These are phyloP conservation scores for Diophrys sp. DNA, from an alignment of 73 alveolate genomes.

Conservation along the genomic window DNA sequence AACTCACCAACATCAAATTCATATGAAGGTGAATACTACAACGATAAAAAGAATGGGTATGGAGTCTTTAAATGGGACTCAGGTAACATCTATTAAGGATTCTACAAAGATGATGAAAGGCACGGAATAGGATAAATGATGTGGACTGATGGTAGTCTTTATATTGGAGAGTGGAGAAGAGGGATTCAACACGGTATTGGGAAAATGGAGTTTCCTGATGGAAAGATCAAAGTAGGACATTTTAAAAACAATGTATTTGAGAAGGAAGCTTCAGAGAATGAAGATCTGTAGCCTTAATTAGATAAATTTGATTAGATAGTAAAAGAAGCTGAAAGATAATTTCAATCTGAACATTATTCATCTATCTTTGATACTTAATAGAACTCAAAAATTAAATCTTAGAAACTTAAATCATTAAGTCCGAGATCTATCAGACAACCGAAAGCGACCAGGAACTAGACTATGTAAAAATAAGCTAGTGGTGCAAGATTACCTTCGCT, in stretches of 20 bases:
- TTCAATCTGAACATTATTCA: too few relatives aligned
- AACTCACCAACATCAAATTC: constrained; percentile 31
- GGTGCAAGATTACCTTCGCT: too few relatives aligned
- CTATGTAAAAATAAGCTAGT: too few relatives aligned
- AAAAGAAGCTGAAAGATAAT: too few relatives aligned
- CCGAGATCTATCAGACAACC: too few relatives aligned
- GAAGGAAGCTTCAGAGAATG: too few relatives aligned
- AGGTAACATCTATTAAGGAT: constrained; percentile 86
- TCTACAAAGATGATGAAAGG: constrained; percentile 73
- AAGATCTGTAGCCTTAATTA: too few relatives aligned
- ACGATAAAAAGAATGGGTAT: constrained; percentile 25
- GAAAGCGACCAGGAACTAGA: too few relatives aligned
- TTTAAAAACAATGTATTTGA: constrained; percentile 3
- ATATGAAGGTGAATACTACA: constrained; percentile 51
- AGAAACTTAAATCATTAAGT: too few relatives aligned
- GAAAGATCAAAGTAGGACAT: background rate
- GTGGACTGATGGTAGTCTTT: constrained; percentile 66
- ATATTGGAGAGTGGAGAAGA: constrained; percentile 75
- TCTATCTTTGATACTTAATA: too few relatives aligned
- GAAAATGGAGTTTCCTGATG: constrained; percentile 18
- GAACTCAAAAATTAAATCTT: too few relatives aligned
- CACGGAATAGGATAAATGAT: constrained; percentile 84
- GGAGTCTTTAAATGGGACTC: constrained; percentile 41
- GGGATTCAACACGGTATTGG: constrained; percentile 85
- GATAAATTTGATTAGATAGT: too few relatives aligned